phyloP scores from a whole-genome alignment of 2,329 filamentous ascomycete species.

The Chrysoporthe deuterocubensis region DNA sequence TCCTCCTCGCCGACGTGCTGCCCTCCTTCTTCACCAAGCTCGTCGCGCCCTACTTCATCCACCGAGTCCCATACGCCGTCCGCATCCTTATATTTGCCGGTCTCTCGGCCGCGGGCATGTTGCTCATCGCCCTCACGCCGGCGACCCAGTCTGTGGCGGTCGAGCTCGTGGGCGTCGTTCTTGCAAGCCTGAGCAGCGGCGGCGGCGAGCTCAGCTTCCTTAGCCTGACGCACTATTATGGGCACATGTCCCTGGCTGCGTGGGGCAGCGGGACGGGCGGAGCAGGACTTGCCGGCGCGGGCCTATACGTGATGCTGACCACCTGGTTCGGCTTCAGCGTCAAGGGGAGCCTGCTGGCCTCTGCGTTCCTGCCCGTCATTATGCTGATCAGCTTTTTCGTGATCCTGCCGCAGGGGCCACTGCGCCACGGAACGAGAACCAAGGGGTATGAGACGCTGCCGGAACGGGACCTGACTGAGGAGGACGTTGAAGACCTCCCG shows the following conservation, averaged over 20 bases:
- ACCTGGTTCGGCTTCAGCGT: constrained; percentile 79
- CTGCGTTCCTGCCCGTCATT: constrained; percentile 76
- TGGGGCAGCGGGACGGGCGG: constrained; percentile 94
- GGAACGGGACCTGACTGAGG: constrained; percentile 44
- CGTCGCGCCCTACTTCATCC: constrained; percentile 90
- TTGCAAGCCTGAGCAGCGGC: constrained; percentile 85
- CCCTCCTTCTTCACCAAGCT: constrained; percentile 90
- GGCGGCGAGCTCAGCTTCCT: constrained; percentile 90
- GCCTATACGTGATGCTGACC: constrained; percentile 84
- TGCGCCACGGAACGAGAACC: constrained; percentile 51
- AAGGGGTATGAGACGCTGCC: constrained; percentile 61
- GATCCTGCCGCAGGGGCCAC: constrained; percentile 70
- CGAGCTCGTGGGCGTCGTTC: constrained; percentile 81
- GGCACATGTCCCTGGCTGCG: constrained; percentile 80
- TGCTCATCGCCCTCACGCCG: constrained; percentile 82
- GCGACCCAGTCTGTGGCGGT: constrained; percentile 65
- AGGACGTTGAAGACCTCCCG: constrained; percentile 41
- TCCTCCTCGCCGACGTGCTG: constrained; percentile 89
- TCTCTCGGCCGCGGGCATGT: constrained; percentile 83
- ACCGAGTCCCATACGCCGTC: constrained; percentile 77
- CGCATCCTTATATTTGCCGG: constrained; percentile 76
- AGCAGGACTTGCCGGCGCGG: constrained; percentile 84
- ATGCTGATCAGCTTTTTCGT: constrained; percentile 89
- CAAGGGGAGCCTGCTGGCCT: constrained; percentile 72
- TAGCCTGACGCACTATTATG: constrained; percentile 91